Percentiles rank a stretch among this genome's conserved stretches.
phyloP scores from a whole-genome alignment of 306 rosid genomes.

The Biancaea sappan region DNA sequence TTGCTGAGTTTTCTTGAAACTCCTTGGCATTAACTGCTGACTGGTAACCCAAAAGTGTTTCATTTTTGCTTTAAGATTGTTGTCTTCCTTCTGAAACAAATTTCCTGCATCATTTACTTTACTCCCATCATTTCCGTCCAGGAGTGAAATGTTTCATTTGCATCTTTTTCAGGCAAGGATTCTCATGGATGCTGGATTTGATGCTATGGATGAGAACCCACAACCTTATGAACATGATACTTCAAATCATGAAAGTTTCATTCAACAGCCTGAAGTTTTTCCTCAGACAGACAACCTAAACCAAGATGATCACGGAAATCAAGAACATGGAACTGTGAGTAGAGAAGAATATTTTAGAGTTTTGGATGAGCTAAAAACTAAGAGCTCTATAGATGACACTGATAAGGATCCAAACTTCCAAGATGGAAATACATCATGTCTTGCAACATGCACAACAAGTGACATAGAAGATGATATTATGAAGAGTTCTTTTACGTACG shows the following conservation, averaged over 20 bases:
- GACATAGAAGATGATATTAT: slow-evolving; percentile 73
- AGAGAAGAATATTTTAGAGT: slow-evolving; percentile 77
- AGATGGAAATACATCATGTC: slow-evolving; percentile 79
- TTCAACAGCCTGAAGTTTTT: slow-evolving; percentile 38
- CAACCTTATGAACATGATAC: slow-evolving; percentile 40
- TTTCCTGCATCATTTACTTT: neutral
- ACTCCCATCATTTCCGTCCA: neutral
- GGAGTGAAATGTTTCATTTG: slow-evolving; percentile 28
- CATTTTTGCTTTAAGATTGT: neutral
- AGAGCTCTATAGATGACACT: slow-evolving; percentile 42
- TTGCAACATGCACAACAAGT: slow-evolving; percentile 83
- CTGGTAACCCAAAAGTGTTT: neutral
- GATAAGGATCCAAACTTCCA: slow-evolving; percentile 61
- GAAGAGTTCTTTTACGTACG: slow-evolving; percentile 57
- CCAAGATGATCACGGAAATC: slow-evolving; percentile 43
- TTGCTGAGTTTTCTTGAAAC: slow-evolving; percentile 1
- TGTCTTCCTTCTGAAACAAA: neutral
- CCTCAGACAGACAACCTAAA: slow-evolving; percentile 36
- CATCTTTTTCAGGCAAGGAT: slow-evolving; percentile 76
- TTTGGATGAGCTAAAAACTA: slow-evolving; percentile 73
- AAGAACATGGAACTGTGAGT: slow-evolving; percentile 45
- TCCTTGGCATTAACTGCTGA: neutral
- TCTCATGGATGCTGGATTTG: slow-evolving; percentile 59
- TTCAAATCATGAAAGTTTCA: slow-evolving; percentile 34
- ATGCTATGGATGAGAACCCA: slow-evolving; percentile 46